A percentile compares a stretch with the other conserved stretches of the same genome.
Conservation (phyloP, 1,284 basidiomycete genomes). For the Abortiporus biennis region DNA sequence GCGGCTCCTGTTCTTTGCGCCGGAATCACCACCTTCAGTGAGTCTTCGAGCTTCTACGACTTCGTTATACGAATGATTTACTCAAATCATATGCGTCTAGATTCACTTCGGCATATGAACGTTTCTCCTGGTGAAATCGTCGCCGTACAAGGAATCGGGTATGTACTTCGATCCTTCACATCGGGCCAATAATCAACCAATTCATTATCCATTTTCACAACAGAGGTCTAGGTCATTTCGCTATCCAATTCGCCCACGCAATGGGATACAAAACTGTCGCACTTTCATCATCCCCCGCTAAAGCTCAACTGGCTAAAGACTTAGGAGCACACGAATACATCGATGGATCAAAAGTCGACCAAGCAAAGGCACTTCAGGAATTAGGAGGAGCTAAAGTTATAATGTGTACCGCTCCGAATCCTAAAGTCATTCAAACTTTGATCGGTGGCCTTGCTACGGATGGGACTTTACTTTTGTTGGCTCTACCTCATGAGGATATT, state of each 20-base stretch:
- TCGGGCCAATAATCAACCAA: too few species aligned
- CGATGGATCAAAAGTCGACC: constrained; percentile 19
- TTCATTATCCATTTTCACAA: background rate
- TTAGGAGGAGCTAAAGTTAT: constrained; percentile 24
- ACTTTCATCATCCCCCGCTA: constrained; percentile 11
- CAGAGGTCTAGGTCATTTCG: constrained; percentile 5
- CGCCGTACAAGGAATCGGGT: constrained; percentile 30
- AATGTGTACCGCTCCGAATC: constrained; percentile 21
- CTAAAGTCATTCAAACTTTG: constrained; percentile 5
- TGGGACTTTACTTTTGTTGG: constrained; percentile 2
- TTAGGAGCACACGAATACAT: constrained; percentile 25
- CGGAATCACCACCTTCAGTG: constrained; percentile 23
- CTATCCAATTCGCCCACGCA: constrained; percentile 2
- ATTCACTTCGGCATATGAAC: constrained; percentile 27
- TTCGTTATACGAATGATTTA: background rate
- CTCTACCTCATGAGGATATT: background rate
- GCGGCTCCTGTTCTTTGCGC: constrained; percentile 34
- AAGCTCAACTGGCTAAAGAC: constrained; percentile 7
- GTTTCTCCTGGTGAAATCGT: constrained; percentile 25
- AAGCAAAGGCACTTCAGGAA: constrained; percentile 18
- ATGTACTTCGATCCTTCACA: background rate
- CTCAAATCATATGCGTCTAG: background rate
- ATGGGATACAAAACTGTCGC: constrained; percentile 10
- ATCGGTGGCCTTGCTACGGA: constrained; percentile 1
- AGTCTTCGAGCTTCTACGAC: background rate